phyloP scores from a whole-genome alignment of 164 flowering plant genomes.

The Vitis vinifera region ASM3070453v1 NC_081808.1:3752501-3753000 shows the following conservation, averaged over 20 bases:
- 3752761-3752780: background rate
- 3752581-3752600: too few relatives aligned
- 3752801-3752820: constrained; percentile 98
- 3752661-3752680: too few relatives aligned
- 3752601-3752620: too few relatives aligned
- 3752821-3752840: constrained; percentile 95
- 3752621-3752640: too few relatives aligned
- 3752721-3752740: too few relatives aligned
- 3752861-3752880: constrained; percentile 96
- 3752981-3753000: constrained; percentile 75
- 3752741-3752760: background rate
- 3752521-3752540: too few relatives aligned
- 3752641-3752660: too few relatives aligned
- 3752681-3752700: too few relatives aligned
- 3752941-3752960: constrained; percentile 39
- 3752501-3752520: too few relatives aligned
- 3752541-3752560: too few relatives aligned
- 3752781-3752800: constrained; percentile 86
- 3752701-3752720: too few relatives aligned
- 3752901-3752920: constrained; percentile 88
- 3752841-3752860: constrained; percentile 84
- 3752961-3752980: constrained; percentile 65
- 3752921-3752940: constrained; percentile 82
- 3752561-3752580: too few relatives aligned
- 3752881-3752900: constrained; percentile 99